Evolutionary conservation across 2,329 filamentous ascomycete species (phyloP).

Genomic region (Nemania sp.): DNA sequence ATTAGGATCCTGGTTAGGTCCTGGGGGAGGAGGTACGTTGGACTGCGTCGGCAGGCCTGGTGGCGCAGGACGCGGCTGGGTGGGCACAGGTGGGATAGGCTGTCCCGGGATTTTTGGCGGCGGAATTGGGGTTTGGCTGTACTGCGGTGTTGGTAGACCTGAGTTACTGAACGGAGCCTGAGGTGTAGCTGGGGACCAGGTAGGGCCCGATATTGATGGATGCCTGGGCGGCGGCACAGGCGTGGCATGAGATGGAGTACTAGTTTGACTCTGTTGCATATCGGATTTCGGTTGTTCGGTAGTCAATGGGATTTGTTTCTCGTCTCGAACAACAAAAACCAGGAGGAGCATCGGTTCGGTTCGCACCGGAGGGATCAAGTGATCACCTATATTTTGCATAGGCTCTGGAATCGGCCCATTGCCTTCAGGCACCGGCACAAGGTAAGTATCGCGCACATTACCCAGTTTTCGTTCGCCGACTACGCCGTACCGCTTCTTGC

Average conservation of each 20-base stretch:
- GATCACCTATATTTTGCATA: slow-evolving; percentile 84
- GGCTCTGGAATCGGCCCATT: slow-evolving; percentile 77
- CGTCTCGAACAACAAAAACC: slow-evolving; percentile 80
- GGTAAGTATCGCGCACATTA: slow-evolving; percentile 86
- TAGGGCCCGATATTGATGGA: slow-evolving; percentile 54
- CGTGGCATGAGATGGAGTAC: slow-evolving; percentile 35
- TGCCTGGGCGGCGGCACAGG: slow-evolving; percentile 47
- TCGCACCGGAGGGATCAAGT: slow-evolving; percentile 72
- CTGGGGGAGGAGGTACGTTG: slow-evolving; percentile 19
- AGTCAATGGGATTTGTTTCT: slow-evolving; percentile 45
- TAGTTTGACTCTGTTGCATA: slow-evolving; percentile 35
- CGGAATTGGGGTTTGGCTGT: slow-evolving; percentile 42
- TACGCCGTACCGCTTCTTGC: slow-evolving; percentile 84
- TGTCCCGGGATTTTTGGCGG: slow-evolving; percentile 41
- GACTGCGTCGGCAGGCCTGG: slow-evolving; percentile 21
- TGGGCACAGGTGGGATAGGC: slow-evolving; percentile 28
- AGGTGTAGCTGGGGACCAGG: slow-evolving; percentile 59
- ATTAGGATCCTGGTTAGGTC: slow-evolving; percentile 42
- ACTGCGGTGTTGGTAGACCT: slow-evolving; percentile 33
- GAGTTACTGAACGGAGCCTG: slow-evolving; percentile 42
- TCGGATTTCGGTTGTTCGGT: slow-evolving; percentile 35
- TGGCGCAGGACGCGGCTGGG: slow-evolving; percentile 21
- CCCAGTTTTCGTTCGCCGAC: slow-evolving; percentile 74
- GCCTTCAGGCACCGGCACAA: slow-evolving; percentile 81
- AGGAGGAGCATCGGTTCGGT: slow-evolving; percentile 79